Evolutionary conservation across 352 stramenopile genomes (phyloP).

Genomic region (Pythium vanterpoolii): DNA sequence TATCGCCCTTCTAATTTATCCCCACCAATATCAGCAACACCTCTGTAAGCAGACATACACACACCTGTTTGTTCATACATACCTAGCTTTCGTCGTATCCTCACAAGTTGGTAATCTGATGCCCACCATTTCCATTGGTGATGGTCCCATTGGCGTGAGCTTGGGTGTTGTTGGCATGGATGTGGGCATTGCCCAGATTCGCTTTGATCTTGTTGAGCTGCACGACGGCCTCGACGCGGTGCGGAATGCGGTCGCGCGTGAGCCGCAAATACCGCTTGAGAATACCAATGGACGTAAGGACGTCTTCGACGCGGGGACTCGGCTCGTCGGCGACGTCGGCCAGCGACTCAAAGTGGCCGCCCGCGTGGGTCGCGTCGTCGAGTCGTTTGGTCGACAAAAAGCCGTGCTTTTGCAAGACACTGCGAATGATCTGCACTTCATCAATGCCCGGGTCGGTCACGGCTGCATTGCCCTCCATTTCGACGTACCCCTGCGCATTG

Average conservation of each 20-base stretch:
- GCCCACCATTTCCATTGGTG: not conserved
- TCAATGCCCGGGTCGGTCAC: constrained; percentile 78
- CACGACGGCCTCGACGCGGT: constrained; percentile 60
- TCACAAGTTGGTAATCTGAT: no score
- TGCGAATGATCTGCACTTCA: constrained; percentile 80
- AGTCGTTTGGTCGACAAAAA: constrained; percentile 64
- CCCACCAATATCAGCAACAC: not conserved
- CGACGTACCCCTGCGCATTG: constrained; percentile 60
- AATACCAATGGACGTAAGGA: constrained; percentile 53
- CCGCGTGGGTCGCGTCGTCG: constrained; percentile 47
- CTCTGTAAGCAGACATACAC: no score
- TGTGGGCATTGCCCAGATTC: constrained; percentile 29
- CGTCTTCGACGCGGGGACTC: constrained; percentile 48
- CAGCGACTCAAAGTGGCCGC: constrained; percentile 45
- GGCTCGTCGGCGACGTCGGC: constrained; percentile 50
- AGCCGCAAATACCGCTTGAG: constrained; percentile 79
- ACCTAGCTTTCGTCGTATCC: no score
- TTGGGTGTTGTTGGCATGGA: not conserved
- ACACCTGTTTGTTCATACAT: no score
- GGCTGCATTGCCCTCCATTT: constrained; percentile 73
- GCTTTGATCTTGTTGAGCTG: constrained; percentile 73
- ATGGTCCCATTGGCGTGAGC: not conserved
- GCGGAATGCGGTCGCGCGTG: constrained; percentile 40
- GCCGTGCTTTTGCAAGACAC: constrained; percentile 78
- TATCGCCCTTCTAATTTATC: not conserved